Percentiles rank a stretch among this genome's conserved stretches.
phyloP scores from a whole-genome alignment of 768 basidiomycete species.

The Daedaleopsis sinensis region DNA sequence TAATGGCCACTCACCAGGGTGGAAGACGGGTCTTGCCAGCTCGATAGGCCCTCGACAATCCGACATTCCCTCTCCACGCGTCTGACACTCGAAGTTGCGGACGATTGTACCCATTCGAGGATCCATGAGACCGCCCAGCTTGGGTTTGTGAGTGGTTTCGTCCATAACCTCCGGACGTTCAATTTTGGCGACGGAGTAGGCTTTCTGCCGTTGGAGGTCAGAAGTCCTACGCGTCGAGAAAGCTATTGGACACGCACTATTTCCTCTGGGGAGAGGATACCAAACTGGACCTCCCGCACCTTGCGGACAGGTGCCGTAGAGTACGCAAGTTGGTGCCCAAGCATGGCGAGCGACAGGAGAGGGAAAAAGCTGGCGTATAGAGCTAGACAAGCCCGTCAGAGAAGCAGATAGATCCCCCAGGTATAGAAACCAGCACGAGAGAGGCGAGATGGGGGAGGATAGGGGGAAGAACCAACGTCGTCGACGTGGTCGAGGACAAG shows the following conservation, averaged over 20 bases:
- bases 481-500: slow-evolving; percentile 31
- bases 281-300: slow-evolving; percentile 98
- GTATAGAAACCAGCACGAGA: slow-evolving; percentile 10
- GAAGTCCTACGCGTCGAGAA: neutral
- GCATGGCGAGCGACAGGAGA: slow-evolving; percentile 49
- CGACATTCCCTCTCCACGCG: slow-evolving; percentile 99
- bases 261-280: slow-evolving; percentile 98
- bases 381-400: slow-evolving; percentile 20
- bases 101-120: slow-evolving; percentile 98
- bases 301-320: slow-evolving; percentile 94
- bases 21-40: slow-evolving; percentile 94
- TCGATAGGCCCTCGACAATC: slow-evolving; percentile 99
- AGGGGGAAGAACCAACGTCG: slow-evolving; percentile 16
- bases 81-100: slow-evolving; percentile 98
- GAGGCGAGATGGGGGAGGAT: neutral
- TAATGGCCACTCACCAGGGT: slow-evolving; percentile 70
- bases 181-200: slow-evolving; percentile 96
- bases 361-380: slow-evolving; percentile 5
- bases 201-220: slow-evolving; percentile 69
- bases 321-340: slow-evolving; percentile 88
- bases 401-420: slow-evolving; percentile 15
- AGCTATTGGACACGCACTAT: slow-evolving; percentile 63
- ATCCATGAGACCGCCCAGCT: slow-evolving; percentile 95
- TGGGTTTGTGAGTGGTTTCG: slow-evolving; percentile 86
- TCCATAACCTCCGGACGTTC: slow-evolving; percentile 99